phyloP scores from a whole-genome alignment of 1,139 yeast genomes.

The Suhomyces coccinellae region DNA sequence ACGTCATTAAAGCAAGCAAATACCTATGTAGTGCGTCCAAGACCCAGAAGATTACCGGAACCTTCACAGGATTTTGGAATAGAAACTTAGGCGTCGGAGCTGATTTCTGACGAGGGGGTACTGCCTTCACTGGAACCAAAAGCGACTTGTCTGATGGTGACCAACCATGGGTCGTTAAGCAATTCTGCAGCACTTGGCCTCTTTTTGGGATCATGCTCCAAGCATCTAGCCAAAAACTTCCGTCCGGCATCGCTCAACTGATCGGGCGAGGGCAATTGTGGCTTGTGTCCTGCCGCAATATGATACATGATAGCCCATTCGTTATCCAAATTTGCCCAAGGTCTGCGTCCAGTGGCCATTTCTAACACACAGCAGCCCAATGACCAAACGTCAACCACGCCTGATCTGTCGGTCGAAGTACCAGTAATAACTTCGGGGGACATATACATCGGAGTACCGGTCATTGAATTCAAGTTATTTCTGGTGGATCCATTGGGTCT shows the following conservation, averaged over 20 bases:
- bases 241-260: conserved; percentile 77
- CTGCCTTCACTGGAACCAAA: conserved; percentile 49
- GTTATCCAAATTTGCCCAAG: conserved; percentile 91
- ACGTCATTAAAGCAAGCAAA: neutral
- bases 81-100: conserved; percentile 14
- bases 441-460: conserved; percentile 99
- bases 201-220: conserved; percentile 75
- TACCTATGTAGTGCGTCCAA: neutral
- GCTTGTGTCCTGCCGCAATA: conserved; percentile 93
- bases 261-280: conserved; percentile 77
- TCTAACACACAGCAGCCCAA: conserved; percentile 79
- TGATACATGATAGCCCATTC: conserved; percentile 99
- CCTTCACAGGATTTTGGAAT: neutral
- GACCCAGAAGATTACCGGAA: neutral
- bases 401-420: conserved; percentile 59
- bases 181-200: conserved; percentile 85
- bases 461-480: conserved; percentile 54
- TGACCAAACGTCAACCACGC: conserved; percentile 83
- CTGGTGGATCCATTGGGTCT: conserved; percentile 18
- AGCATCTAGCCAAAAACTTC: conserved; percentile 68
- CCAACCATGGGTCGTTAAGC: conserved; percentile 88
- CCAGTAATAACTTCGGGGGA: conserved; percentile 97
- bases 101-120: conserved; percentile 43
- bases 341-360: conserved; percentile 82
- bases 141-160: conserved; percentile 68